Base-by-base conservation (phyloP, 208 protist genomes). In the Porcisia hertigi region DNA sequence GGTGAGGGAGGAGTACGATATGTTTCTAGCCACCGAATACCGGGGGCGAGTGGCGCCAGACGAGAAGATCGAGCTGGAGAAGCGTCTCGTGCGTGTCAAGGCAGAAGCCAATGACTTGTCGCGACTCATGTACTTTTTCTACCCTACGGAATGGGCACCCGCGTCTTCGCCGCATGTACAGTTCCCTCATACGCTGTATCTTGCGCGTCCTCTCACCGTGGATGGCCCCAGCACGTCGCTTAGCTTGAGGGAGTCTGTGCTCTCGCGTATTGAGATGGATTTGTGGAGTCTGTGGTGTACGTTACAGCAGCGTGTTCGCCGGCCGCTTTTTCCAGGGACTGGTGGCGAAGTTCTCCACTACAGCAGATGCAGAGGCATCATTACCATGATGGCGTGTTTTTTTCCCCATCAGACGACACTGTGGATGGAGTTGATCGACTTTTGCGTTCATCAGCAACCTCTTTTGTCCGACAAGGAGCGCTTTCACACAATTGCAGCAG, bases 1-100 rank as follows among this genome's bases (percentile, higher is more conserved):
- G 34, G 75, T 94, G 43, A 94, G 93, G 81, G 86, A 93, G 43
- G 84, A 90, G 41, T 97, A 92, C 74, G 91, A 95, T 52, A 71
- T 75, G 18, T 95, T 97, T 77, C 25, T 94, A n/a, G 77, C 77
- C 2, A 59, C 79, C 3, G 91, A 94, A 58, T 90, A 86, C 60
- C 76, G 88, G 66, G 88, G 86, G 3, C 82, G 87, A 36, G 69
- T 92, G 25, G 82, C 84, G 34, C 69, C 80, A 1, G 90, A 94
- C 23, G 89, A 93, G 71, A 85, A 87, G 75, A 76, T 73, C 12
- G 83, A 88, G 49, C 71, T 88, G 18, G 89, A 91, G 54, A 89
- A 79, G 52, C 80, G 80, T 12, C 83, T 85, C 30, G 73, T 54
- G 57, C 81, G 89, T 2, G 84, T 83, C 47, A 84, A 86, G 70